A percentile compares a stretch with the other conserved stretches of the same genome.
Conservation (phyloP, 768 basidiomycete species). For the Omphalotus guepiniiformis region DNA sequence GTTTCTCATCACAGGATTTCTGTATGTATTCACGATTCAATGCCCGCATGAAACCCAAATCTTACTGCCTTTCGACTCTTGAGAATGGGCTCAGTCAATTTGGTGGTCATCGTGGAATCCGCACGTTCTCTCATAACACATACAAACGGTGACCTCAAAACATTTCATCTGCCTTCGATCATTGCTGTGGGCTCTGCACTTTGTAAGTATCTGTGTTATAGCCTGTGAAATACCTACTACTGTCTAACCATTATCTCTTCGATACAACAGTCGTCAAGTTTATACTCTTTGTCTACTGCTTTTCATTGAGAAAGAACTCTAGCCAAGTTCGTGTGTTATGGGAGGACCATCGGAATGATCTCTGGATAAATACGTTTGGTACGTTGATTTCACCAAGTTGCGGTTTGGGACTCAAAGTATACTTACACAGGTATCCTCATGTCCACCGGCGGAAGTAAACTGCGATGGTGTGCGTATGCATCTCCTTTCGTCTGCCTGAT, state of each 20-base stretch:
- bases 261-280: slow-evolving; percentile 67
- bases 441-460: slow-evolving; percentile 77
- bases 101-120: slow-evolving; percentile 89
- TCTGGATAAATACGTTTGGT: slow-evolving; percentile 83
- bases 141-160: slow-evolving; percentile 43
- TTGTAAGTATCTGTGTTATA: slow-evolving; percentile 39
- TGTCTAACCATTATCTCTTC: slow-evolving; percentile 6
- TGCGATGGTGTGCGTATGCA: slow-evolving; percentile 68
- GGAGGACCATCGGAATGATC: slow-evolving; percentile 94
- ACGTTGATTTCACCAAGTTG: slow-evolving; percentile 13
- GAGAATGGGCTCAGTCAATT: slow-evolving; percentile 89
- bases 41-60: slow-evolving; percentile 1
- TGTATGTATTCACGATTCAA: slow-evolving; percentile 27
- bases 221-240: background rate
- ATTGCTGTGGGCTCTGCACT: slow-evolving; percentile 81
- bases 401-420: slow-evolving; percentile 1
- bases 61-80: background rate
- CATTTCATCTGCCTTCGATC: slow-evolving; percentile 79
- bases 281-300: slow-evolving; percentile 83
- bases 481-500: background rate
- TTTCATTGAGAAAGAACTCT: slow-evolving; percentile 69
- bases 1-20: slow-evolving; percentile 23
- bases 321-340: slow-evolving; percentile 92
- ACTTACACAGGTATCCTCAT: slow-evolving; percentile 62
- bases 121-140: slow-evolving; percentile 62